These are phyloP conservation scores for Papiliotrema terrestris DNA, from an alignment of 1,284 basidiomycete species.

Conservation along the genomic window DNA sequence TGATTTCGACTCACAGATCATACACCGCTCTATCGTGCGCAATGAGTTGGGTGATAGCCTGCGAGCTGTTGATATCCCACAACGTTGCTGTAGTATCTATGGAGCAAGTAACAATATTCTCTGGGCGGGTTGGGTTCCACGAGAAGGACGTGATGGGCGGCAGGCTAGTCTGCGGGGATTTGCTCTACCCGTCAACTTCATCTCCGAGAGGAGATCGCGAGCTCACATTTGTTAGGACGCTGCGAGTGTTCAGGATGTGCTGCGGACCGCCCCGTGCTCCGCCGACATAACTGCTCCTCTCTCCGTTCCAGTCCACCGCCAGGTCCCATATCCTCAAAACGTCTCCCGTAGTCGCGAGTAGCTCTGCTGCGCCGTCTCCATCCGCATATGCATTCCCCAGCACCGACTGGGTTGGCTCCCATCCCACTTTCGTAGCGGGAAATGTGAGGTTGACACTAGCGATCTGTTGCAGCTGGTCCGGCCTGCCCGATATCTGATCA, in stretches of 20 bases:
- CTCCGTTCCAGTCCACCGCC: slow-evolving; percentile 52
- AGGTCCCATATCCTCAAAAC: slow-evolving; percentile 82
- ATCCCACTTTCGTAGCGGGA: slow-evolving; percentile 48
- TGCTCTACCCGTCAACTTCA: slow-evolving; percentile 58
- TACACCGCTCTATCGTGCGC: slow-evolving; percentile 95
- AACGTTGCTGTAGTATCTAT: slow-evolving; percentile 95
- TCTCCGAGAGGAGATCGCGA: slow-evolving; percentile 7
- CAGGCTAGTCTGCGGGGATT: slow-evolving; percentile 74
- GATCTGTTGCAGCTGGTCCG: slow-evolving; percentile 30
- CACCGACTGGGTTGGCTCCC: slow-evolving; percentile 42
- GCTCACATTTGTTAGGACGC: slow-evolving; percentile 68
- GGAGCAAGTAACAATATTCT: slow-evolving; percentile 87
- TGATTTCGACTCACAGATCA: slow-evolving; percentile 33
- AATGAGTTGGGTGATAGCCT: slow-evolving; percentile 95
- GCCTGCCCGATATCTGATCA: slow-evolving; percentile 19
- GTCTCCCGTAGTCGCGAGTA: slow-evolving; percentile 86
- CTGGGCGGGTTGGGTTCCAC: slow-evolving; percentile 87
- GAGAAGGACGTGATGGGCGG: slow-evolving; percentile 93
- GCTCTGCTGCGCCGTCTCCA: slow-evolving; percentile 53
- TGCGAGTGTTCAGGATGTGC: slow-evolving; percentile 43
- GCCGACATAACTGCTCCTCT: slow-evolving; percentile 8
- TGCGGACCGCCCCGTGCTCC: slow-evolving; percentile 53
- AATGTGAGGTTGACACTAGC: slow-evolving; percentile 33
- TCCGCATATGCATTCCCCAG: slow-evolving; percentile 21
- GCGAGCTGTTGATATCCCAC: slow-evolving; percentile 93